phyloP scores from a whole-genome alignment of 2,329 filamentous ascomycete species.

The Graphilbum ipis-grandicollis region DNA sequence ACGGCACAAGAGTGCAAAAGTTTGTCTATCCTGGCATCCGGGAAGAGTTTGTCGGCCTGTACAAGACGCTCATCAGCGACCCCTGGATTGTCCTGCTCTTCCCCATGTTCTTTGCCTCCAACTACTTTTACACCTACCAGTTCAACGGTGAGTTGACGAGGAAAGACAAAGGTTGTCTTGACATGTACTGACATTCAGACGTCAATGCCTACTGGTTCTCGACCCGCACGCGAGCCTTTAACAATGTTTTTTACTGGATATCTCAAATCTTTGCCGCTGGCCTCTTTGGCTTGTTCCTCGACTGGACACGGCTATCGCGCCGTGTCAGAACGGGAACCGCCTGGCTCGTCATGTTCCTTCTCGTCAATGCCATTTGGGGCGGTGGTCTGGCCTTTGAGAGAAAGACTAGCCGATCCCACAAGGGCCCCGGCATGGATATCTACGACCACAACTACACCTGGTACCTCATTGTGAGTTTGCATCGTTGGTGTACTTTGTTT shows the following conservation, averaged over 20 bases:
- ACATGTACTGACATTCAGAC: no score
- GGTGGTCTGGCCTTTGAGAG: background rate
- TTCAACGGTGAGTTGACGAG: conserved; percentile 25
- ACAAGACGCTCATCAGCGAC: conserved; percentile 40
- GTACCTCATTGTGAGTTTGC: conserved; percentile 1
- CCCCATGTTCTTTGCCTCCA: conserved; percentile 58
- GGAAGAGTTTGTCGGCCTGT: conserved; percentile 46
- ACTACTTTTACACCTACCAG: conserved; percentile 63
- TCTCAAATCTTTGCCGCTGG: conserved; percentile 5
- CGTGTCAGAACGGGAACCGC: conserved; percentile 1
- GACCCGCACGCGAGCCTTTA: conserved; percentile 4
- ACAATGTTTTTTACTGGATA: conserved; percentile 4
- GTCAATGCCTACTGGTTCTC: conserved; percentile 3
- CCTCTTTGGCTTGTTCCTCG: conserved; percentile 2
- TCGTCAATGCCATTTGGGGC: conserved; percentile 7
- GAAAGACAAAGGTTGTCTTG: no score
- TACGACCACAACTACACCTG: conserved; percentile 15
- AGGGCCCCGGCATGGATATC: conserved; percentile 1
- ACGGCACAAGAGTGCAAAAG: conserved; percentile 48
- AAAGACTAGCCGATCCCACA: background rate
- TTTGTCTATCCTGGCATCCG: conserved; percentile 62
- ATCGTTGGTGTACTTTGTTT: no score
- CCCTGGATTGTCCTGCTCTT: conserved; percentile 50
- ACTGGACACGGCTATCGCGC: conserved; percentile 2
- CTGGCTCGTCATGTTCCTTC: conserved; percentile 5